Evolutionary conservation across 2,329 filamentous ascomycete genomes (phyloP).

Genomic region (Colletotrichum sp.): DNA sequence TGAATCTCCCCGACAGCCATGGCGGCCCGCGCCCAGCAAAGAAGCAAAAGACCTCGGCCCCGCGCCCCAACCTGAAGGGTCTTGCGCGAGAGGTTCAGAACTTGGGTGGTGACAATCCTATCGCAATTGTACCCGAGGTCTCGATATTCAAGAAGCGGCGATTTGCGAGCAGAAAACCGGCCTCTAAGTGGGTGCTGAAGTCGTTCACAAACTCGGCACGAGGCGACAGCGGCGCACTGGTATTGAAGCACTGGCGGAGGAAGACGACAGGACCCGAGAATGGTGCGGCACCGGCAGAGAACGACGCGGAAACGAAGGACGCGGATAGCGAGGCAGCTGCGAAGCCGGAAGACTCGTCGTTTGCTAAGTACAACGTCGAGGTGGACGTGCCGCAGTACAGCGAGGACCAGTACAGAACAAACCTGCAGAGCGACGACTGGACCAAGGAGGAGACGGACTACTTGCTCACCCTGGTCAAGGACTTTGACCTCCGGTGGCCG

Average conservation of each 20-base stretch:
- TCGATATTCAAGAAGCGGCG: slow-evolving; percentile 65
- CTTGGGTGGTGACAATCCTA: slow-evolving; percentile 69
- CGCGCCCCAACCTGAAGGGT: slow-evolving; percentile 66
- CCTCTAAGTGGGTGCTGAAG: slow-evolving; percentile 68
- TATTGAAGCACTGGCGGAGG: slow-evolving; percentile 82
- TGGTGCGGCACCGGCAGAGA: slow-evolving; percentile 23
- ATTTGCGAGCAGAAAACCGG: slow-evolving; percentile 59
- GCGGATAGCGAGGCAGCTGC: slow-evolving; percentile 36
- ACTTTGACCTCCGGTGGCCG: slow-evolving; percentile 89
- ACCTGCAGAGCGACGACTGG: slow-evolving; percentile 80
- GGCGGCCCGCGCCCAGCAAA: slow-evolving; percentile 66
- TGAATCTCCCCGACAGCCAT: slow-evolving; percentile 73
- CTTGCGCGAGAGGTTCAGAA: slow-evolving; percentile 71
- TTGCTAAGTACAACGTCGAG: slow-evolving; percentile 87
- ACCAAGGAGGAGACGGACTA: slow-evolving; percentile 94
- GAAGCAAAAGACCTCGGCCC: slow-evolving; percentile 73
- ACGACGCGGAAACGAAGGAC: slow-evolving; percentile 35
- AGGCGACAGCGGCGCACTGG: slow-evolving; percentile 63
- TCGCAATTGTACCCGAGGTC: slow-evolving; percentile 68
- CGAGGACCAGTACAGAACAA: slow-evolving; percentile 82
- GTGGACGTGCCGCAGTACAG: slow-evolving; percentile 82
- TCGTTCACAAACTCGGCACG: slow-evolving; percentile 82
- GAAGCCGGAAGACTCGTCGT: slow-evolving; percentile 63
- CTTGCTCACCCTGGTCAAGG: slow-evolving; percentile 74
- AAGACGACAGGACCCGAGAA: slow-evolving; percentile 56